These are phyloP conservation scores for Pseudocercospora cruenta DNA, from an alignment of 2,329 filamentous ascomycete genomes.

Conservation along the genomic window DNA sequence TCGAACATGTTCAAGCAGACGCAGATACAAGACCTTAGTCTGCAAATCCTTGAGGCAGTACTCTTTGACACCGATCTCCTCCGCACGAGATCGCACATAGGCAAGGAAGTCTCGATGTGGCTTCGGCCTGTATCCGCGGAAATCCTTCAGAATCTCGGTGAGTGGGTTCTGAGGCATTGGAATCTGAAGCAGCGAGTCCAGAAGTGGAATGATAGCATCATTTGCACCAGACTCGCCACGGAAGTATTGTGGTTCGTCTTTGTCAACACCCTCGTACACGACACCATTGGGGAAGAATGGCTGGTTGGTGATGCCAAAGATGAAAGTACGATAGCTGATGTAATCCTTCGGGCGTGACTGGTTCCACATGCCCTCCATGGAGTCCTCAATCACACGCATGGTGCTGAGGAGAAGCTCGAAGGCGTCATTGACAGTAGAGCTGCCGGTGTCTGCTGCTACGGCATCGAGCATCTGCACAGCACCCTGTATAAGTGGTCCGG, in stretches of 20 bases:
- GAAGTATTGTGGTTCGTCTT: constrained; percentile 71
- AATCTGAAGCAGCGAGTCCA: constrained; percentile 84
- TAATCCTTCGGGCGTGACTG: constrained; percentile 84
- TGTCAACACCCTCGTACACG: constrained; percentile 79
- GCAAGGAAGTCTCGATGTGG: constrained; percentile 86
- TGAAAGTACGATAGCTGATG: constrained; percentile 91
- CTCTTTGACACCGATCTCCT: constrained; percentile 58
- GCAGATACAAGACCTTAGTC: constrained; percentile 50
- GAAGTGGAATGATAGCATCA: constrained; percentile 85
- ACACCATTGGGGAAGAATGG: constrained; percentile 94
- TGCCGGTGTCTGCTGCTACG: constrained; percentile 36
- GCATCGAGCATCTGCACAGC: constrained; percentile 68
- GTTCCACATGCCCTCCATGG: constrained; percentile 73
- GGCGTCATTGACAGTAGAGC: constrained; percentile 27
- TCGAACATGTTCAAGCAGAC: constrained; percentile 70
- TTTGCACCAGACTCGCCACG: constrained; percentile 92
- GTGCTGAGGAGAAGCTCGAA: constrained; percentile 36
- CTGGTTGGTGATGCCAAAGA: constrained; percentile 92
- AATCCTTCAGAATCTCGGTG: constrained; percentile 84
- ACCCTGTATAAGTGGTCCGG: constrained; percentile 74
- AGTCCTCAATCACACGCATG: constrained; percentile 39
- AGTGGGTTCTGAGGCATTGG: constrained; percentile 87
- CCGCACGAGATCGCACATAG: constrained; percentile 63
- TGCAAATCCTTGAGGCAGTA: constrained; percentile 50
- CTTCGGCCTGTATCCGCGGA: constrained; percentile 83